These are phyloP conservation scores for Aspergillus flavus DNA, from an alignment of 2,329 filamentous ascomycete genomes.

Conservation along the genomic window DNA sequence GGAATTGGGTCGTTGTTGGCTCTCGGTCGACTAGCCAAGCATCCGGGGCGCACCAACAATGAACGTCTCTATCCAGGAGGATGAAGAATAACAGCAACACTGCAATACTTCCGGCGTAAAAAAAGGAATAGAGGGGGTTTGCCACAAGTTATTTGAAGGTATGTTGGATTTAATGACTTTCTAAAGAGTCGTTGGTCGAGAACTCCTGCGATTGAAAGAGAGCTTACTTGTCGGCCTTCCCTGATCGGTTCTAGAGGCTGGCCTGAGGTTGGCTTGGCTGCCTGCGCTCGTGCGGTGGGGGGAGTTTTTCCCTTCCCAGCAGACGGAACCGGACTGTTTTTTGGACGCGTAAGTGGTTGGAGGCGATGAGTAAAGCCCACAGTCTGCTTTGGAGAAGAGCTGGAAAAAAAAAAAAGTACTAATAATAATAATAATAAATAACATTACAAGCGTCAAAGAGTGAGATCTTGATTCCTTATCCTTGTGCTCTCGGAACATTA, in stretches of 20 bases:
- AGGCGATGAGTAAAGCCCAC: conserved; percentile 6
- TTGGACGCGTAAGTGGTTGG: conserved; percentile 28
- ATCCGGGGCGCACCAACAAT: conserved; percentile 21
- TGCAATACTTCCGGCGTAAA: not conserved
- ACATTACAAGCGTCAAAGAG: not conserved
- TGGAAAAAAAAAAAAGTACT: not conserved
- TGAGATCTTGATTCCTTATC: not conserved
- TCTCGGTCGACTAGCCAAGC: conserved; percentile 21
- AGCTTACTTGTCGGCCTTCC: conserved; percentile 2
- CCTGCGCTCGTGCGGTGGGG: conserved; percentile 26
- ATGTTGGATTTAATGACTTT: not conserved
- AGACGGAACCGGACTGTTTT: conserved; percentile 25
- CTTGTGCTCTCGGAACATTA: not conserved
- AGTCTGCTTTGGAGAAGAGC: not conserved
- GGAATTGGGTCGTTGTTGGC: conserved; percentile 9
- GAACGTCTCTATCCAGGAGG: conserved; percentile 6
- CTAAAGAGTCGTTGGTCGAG: conserved; percentile 2
- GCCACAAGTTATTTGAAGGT: not conserved
- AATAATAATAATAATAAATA: not conserved
- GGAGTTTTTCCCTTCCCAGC: conserved; percentile 12
- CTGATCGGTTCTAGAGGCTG: conserved; percentile 13
- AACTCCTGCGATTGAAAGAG: conserved; percentile 15
- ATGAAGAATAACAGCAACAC: conserved; percentile 6
- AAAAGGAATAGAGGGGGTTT: conserved; percentile 1
- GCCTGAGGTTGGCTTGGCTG: conserved; percentile 15